phyloP scores from a whole-genome alignment of 2,329 filamentous ascomycete genomes.

The Phymatotrichopsis omnivora region DNA sequence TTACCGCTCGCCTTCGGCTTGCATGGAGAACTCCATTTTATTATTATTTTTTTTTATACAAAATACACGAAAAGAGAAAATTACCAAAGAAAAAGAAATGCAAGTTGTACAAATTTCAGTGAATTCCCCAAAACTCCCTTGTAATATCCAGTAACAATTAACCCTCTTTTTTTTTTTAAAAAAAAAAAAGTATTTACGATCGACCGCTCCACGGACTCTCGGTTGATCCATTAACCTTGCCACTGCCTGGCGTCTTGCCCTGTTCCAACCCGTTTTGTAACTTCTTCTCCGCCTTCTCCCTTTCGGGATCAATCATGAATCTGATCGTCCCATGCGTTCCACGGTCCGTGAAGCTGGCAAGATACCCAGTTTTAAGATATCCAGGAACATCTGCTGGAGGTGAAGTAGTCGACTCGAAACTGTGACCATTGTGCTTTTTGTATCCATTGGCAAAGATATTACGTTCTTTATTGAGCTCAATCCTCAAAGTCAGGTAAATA shows the following conservation, averaged over 20 bases:
- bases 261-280: slow-evolving; percentile 40
- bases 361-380: slow-evolving; percentile 21
- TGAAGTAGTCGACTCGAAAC: slow-evolving; percentile 32
- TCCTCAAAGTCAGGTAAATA: slow-evolving; percentile 75
- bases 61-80: no score
- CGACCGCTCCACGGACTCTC: slow-evolving; percentile 13
- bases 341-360: slow-evolving; percentile 32
- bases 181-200: no score
- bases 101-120: no score
- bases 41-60: no score
- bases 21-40: no score
- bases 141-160: no score
- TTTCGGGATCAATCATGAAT: slow-evolving; percentile 75
- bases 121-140: no score
- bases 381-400: slow-evolving; percentile 21
- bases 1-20: no score
- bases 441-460: slow-evolving; percentile 42
- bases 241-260: no score
- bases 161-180: no score
- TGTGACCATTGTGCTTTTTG: slow-evolving; percentile 34
- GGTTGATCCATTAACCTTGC: slow-evolving; percentile 1
- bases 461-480: slow-evolving; percentile 73
- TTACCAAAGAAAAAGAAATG: no score
- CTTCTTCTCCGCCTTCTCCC: slow-evolving; percentile 60
- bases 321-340: slow-evolving; percentile 65